Base-by-base conservation (phyloP, 805 yeast species). In the Metschnikowia continentalis region DNA sequence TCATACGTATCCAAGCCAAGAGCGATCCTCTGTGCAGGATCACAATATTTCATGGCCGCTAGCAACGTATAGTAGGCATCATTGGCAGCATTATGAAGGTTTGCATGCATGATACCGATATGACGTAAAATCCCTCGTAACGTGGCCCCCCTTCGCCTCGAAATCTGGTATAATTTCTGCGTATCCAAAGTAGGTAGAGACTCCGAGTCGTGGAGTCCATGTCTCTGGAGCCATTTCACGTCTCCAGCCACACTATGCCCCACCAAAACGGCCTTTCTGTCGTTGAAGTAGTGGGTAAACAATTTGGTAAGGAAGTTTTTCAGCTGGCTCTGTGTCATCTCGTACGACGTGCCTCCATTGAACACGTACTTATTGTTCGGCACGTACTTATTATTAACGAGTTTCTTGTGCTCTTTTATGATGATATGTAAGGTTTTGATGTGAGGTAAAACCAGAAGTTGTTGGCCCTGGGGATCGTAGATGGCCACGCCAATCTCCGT, bases 51-150 rank as follows among this genome's bases (percentile, higher is more conserved):
- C 50, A 64, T 42, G 13, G 64, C 66, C 20, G 66, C 68, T 23
- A 62, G 48, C 13, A 64, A 47, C 14, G 68, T 63, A 48, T 60
- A 64, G 53, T 64, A 64, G 11, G 68, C 66, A 45, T 64, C 68
- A 52, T 64, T 64, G 44, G 63, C 67, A 1, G 68, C 68, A 44
- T 64, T 64, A 47, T 64, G 68, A 35, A 64, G 60, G 26, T 57
- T 50, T n/a, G 61, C 62, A 32, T 63, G 64, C 8, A 66, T 64
- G 19, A 64, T 56, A 2, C 51, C 58, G 33, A 56, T 46, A 10
- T 50, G 40, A 7, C 64, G 61, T 13, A 64, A 48, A 17, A 62
- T 53, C 2, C 64, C 63, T 5, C 64, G 53, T 3, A 64, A 54
- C 1, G 63, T 55, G 7, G 62, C 65, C 10, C 61, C 62, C 10